A percentile compares a stretch with the other conserved stretches of the same genome.
These are phyloP conservation scores for Saturnispora kantuleensis DNA, from an alignment of 805 yeast species.

Conservation along the genomic window DNA sequence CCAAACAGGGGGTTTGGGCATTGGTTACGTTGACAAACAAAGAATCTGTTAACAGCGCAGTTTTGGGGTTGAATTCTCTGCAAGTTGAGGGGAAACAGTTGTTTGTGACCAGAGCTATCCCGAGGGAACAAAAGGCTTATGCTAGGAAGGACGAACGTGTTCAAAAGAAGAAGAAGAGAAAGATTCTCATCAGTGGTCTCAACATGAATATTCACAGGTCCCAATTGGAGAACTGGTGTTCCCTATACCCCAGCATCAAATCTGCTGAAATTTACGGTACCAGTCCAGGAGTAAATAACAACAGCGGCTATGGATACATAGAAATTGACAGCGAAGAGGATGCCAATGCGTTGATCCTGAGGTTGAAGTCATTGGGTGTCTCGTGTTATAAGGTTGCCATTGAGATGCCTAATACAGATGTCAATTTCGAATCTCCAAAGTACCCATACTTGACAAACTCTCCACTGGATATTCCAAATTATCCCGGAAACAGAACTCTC, in stretches of 20 bases:
- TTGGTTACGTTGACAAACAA: conserved; percentile 22
- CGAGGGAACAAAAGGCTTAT: conserved; percentile 24
- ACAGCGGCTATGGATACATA: conserved; percentile 23
- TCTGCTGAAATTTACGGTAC: conserved; percentile 22
- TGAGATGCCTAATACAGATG: conserved; percentile 18
- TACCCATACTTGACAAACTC: conserved; percentile 8
- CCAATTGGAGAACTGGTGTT: conserved; percentile 21
- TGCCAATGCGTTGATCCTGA: conserved; percentile 18
- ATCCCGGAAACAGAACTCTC: neutral
- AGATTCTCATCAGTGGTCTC: conserved; percentile 21
- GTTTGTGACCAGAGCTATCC: conserved; percentile 26
- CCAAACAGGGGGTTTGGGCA: conserved; percentile 26
- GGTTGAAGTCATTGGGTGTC: conserved; percentile 17
- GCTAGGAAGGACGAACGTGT: conserved; percentile 13
- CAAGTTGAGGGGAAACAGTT: conserved; percentile 23
- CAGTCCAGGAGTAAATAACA: conserved; percentile 6
- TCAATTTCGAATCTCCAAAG: conserved; percentile 8
- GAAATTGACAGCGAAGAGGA: conserved; percentile 21
- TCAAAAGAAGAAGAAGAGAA: conserved; percentile 18
- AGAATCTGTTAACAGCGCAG: conserved; percentile 20
- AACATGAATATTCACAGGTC: conserved; percentile 16
- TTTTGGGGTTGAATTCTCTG: conserved; percentile 19
- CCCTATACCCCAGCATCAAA: conserved; percentile 18
- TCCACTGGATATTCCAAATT: neutral
- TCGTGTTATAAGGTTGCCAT: conserved; percentile 24